phyloP scores from a whole-genome alignment of 306 rosid genomes.

The cucumber (Cucumis sativus) region DNA sequence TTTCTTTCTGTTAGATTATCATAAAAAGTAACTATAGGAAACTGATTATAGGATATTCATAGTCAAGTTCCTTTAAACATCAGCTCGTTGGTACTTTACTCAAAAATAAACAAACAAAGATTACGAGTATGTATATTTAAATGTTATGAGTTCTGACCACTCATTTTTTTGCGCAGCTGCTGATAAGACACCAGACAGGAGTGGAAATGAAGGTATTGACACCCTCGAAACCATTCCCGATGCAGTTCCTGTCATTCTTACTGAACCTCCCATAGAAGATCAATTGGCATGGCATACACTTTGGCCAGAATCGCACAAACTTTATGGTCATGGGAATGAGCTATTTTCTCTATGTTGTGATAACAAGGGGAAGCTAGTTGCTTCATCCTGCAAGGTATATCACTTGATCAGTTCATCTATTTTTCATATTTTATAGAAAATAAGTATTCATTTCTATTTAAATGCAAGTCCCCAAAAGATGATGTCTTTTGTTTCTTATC shows the following conservation, averaged over 20 bases:
- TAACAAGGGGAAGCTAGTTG: conserved; percentile 72
- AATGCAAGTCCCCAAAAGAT: neutral
- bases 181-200: conserved; percentile 28
- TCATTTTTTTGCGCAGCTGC: conserved; percentile 41
- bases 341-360: conserved; percentile 81
- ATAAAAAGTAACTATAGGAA: neutral
- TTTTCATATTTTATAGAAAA: neutral
- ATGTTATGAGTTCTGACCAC: conserved; percentile 10
- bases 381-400: conserved; percentile 91
- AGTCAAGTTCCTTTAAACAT: neutral
- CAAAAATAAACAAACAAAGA: too few relatives aligned
- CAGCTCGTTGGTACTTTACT: neutral
- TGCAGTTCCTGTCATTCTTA: conserved; percentile 68
- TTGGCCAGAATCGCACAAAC: conserved; percentile 98
- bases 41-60: neutral
- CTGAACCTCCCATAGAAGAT: conserved; percentile 94
- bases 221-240: conserved; percentile 82
- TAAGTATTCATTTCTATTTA: neutral
- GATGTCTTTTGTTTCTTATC: neutral
- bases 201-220: conserved; percentile 51
- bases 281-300: conserved; percentile 95
- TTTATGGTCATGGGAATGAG: conserved; percentile 97
- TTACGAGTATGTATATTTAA: neutral
- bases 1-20: neutral
- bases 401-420: neutral